Percentiles rank a stretch among this genome's conserved stretches.
Conservation (phyloP, 2,329 filamentous ascomycete species). For the Phialocephala subalpina region DNA sequence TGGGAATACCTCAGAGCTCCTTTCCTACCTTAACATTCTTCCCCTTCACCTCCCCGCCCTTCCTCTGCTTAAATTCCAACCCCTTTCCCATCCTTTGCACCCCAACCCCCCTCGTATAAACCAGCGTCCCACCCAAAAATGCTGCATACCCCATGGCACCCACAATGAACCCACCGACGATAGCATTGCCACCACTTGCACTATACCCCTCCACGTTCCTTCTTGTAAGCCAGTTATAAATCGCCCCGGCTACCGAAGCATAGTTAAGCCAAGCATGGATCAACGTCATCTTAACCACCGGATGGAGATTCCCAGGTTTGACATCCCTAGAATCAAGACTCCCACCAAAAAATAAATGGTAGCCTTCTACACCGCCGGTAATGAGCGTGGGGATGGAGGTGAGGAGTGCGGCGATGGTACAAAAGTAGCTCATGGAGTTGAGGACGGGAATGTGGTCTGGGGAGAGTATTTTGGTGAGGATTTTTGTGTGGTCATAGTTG, state of each 20-base stretch:
- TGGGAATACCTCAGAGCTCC: too few species aligned
- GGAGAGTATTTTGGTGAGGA: too few species aligned
- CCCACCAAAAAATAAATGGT: too few species aligned
- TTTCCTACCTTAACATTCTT: too few species aligned
- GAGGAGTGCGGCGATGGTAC: too few species aligned
- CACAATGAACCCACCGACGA: conserved; percentile 19
- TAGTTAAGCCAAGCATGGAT: conserved; percentile 31
- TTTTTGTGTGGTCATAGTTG: too few species aligned
- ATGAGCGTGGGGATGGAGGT: conserved; percentile 28
- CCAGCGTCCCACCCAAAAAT: conserved; percentile 26
- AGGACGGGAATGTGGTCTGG: too few species aligned
- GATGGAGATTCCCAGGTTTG: too few species aligned
- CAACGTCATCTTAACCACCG: too few species aligned
- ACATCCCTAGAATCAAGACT: too few species aligned
- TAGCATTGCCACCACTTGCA: conserved; percentile 10
- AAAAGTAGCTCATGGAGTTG: too few species aligned
- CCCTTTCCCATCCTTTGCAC: conserved; percentile 31
- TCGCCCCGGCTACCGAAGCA: conserved; percentile 18
- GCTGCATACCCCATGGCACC: conserved; percentile 22
- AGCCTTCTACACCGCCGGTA: conserved; percentile 27
- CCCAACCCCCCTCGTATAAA: conserved; percentile 30
- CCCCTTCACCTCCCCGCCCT: too few species aligned
- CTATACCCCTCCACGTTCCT: conserved; percentile 7
- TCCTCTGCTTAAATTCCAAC: conserved; percentile 23
- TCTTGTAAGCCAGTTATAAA: conserved; percentile 24